phyloP scores from a whole-genome alignment of 768 basidiomycete genomes.

The Amanita inopinata region DNA sequence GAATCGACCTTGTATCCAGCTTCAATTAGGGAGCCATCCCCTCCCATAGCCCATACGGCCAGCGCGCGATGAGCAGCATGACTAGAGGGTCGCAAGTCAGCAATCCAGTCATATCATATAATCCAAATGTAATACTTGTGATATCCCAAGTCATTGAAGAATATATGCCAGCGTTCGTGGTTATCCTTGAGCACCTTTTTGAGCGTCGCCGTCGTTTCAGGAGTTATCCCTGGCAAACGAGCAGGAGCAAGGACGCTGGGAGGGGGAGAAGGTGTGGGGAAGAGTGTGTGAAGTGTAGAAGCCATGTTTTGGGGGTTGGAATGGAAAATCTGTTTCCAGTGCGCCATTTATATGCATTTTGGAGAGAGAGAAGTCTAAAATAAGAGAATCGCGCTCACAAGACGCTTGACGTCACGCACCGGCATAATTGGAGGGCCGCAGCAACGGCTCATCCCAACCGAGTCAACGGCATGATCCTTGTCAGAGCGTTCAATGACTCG shows the following conservation, averaged over 20 bases:
- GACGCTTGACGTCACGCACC: no score
- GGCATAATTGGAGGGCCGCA: no score
- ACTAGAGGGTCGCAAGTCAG: constrained; percentile 12
- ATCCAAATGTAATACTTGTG: constrained; percentile 23
- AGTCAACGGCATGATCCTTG: no score
- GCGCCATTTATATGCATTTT: no score
- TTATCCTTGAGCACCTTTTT: constrained; percentile 36
- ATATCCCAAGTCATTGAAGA: constrained; percentile 34
- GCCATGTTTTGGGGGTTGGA: not conserved
- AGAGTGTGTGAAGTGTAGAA: constrained; percentile 15
- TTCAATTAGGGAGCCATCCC: constrained; percentile 26
- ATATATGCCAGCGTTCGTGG: constrained; percentile 43
- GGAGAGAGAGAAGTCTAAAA: no score
- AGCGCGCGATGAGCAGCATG: constrained; percentile 51
- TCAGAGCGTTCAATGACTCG: no score
- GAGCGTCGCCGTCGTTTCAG: constrained; percentile 29
- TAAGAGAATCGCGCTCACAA: no score
- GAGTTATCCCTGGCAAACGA: constrained; percentile 24
- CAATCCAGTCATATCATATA: not conserved
- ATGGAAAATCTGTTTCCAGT: no score
- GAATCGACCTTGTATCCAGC: constrained; percentile 29
- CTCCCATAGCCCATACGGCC: constrained; percentile 55
- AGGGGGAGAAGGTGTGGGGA: constrained; percentile 23
- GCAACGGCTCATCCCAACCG: no score
- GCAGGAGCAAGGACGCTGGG: constrained; percentile 20